A percentile compares a stretch with the other conserved stretches of the same genome.
Evolutionary conservation across 371 early-diverging fungal species (phyloP).

Genomic region (Mucor piriformis): DNA sequence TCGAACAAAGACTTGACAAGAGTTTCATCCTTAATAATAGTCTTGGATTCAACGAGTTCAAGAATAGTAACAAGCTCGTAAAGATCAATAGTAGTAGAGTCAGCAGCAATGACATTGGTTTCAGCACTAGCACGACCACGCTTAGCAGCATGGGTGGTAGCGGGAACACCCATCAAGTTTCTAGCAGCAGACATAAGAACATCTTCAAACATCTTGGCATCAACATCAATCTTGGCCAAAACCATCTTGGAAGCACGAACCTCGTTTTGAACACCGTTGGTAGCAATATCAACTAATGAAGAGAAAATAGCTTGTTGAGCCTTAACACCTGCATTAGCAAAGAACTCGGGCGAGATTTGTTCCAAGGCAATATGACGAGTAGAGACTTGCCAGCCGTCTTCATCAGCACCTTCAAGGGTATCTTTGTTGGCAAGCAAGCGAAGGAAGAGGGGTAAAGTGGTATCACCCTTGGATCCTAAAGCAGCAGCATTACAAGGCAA

Average conservation of each 20-base stretch:
- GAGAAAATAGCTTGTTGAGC: slow-evolving; percentile 61
- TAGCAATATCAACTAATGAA: slow-evolving; percentile 67
- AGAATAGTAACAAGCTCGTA: slow-evolving; percentile 67
- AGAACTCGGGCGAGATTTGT: slow-evolving; percentile 64
- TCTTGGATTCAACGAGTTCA: slow-evolving; percentile 71
- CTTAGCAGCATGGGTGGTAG: slow-evolving; percentile 27
- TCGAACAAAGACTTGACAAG: slow-evolving; percentile 77
- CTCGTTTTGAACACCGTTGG: slow-evolving; percentile 64
- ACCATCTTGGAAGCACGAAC: slow-evolving; percentile 63
- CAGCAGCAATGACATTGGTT: not conserved
- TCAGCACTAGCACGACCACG: slow-evolving; percentile 36
- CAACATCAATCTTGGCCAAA: slow-evolving; percentile 56
- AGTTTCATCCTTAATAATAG: slow-evolving; percentile 44
- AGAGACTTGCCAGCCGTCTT: slow-evolving; percentile 58
- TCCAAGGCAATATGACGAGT: slow-evolving; percentile 61
- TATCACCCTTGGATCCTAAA: slow-evolving; percentile 54
- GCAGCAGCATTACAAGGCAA: slow-evolving; percentile 54
- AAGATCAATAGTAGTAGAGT: slow-evolving; percentile 38
- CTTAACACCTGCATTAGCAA: slow-evolving; percentile 41
- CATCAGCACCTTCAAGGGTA: slow-evolving; percentile 44
- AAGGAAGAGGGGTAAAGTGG: slow-evolving; percentile 51
- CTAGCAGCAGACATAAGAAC: slow-evolving; percentile 27
- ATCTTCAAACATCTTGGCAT: slow-evolving; percentile 49
- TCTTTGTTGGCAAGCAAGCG: slow-evolving; percentile 49
- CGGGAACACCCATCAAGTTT: slow-evolving; percentile 19